Evolutionary conservation across 73 alveolate species (phyloP).

Genomic region (Blepharisma japonicum): DNA sequence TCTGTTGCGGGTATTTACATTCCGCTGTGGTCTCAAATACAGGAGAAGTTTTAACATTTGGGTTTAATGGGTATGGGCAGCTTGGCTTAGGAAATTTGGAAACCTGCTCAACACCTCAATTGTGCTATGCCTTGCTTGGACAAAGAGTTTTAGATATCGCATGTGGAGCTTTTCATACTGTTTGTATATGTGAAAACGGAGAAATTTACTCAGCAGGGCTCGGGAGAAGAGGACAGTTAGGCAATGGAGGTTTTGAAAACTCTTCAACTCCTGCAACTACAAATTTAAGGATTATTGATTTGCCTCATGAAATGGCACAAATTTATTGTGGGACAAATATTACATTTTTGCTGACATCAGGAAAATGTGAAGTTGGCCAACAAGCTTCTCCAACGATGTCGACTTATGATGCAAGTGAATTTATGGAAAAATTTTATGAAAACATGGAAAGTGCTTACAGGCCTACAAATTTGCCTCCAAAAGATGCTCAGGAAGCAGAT

Average conservation of each 20-base stretch:
- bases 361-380: constrained; percentile 18
- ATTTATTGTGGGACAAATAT: constrained; percentile 4
- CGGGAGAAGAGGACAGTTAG: constrained; percentile 57
- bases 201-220: constrained; percentile 5
- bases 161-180: constrained; percentile 35
- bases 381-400: neutral
- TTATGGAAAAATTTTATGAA: neutral
- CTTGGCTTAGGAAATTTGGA: constrained; percentile 25
- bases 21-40: constrained; percentile 55
- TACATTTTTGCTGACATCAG: constrained; percentile 2
- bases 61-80: constrained; percentile 82
- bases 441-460: constrained; percentile 40
- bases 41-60: constrained; percentile 78
- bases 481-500: constrained; percentile 76
- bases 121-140: neutral
- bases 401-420: neutral
- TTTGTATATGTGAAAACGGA: constrained; percentile 11
- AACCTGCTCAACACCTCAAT: neutral
- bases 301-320: neutral
- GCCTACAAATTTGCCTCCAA: constrained; percentile 85
- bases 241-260: constrained; percentile 59
- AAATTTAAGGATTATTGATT: neutral
- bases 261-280: constrained; percentile 4
- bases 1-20: constrained; percentile 67
- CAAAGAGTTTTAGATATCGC: constrained; percentile 3